Evolutionary conservation across 1,284 basidiomycete genomes (phyloP), one percentile per base, ranked within the genome.

Genomic region (Blastosporella zonata): DNA sequence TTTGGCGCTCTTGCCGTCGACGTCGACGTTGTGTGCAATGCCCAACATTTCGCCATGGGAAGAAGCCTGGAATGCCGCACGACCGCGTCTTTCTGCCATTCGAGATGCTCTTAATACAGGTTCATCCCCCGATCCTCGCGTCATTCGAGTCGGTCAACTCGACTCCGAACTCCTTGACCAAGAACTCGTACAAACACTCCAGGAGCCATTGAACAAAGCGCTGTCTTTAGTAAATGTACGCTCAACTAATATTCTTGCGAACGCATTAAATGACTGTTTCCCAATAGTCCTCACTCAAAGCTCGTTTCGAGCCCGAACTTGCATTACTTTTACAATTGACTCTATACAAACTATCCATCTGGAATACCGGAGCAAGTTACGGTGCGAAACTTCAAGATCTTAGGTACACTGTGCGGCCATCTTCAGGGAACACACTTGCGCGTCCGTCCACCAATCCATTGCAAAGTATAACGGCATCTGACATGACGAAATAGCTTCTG

Each of bases 131-230:
- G 52, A 58, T 43, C 65, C 75, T 22, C 74, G 84, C 18, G 73
- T 87, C 6, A 76, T 84, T 25, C 87, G 95, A 44, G 93, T 98
- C 34, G 88, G 88, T 21, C 93, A 97, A 68, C 81, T 98, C 40
- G 97, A 99, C 67, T 86, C 96, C 0, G 88, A 94, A 59, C 75
- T 96, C 23, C 79, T 99, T 38, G 97, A 99, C 69, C 82, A 87
- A 52, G 94, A 98, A 57, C 79, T 99, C 13, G 81, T 89, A 15
- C 78, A 84, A 21, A 73, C 97, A 53, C 77, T 99, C 15, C 82
- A 84, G 57, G 90, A 92, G 47, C 93, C 93, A n/a, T 67, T 98
- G 37, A 75, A 75, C 53, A 84, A 82, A 54, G 83, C 93, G 1
- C 66, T 97, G n/a, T 72, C 75, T 37, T 69, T 84, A 13, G 72